Base-by-base conservation (phyloP, 23 red algal genomes). In the Agarophyton chilense region DNA sequence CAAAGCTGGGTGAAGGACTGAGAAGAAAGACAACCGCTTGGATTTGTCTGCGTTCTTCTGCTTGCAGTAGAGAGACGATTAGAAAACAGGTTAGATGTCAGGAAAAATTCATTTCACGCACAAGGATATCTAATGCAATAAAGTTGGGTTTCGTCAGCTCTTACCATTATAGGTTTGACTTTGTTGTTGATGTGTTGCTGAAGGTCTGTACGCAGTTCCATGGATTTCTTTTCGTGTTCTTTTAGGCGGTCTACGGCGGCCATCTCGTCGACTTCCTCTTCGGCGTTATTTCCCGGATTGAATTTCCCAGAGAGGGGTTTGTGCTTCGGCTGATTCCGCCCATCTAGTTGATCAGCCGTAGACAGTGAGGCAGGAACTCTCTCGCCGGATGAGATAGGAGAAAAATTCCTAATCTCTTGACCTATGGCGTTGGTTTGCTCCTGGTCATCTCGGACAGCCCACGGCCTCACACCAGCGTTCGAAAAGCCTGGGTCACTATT, bases 1-100 rank as follows among this genome's bases (percentile, higher is more conserved):
- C 10, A 87, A 44, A 9, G 82, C 82, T 68, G 82, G 82, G 21
- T 87, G 82, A 60, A 87, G 55, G 63, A 87, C 82, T 17, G 82
- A 71, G 32, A 87, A 87, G 38, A 87, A 70, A n/a, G 82, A 87
- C 41, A 75, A 21, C 4, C 82, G 64, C 13, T 68, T 56, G 4
- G 52, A 40, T 42, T 87, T 87, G 40, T 87, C 67, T 21, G 43
- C 43, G 77, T 74, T 74, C 36, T 74, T 43, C 68, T 74, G 24
- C 17, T 49, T 14, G 68, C 38, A 43, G 38, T 28, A 24, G 39
- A 47, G 24, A 49, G 24, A 47, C 21, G 25, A 29, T 46, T 16
- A 39, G 18, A 24, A 18, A 0, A 46, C 43, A 42, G 41, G 40
- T 74, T 38, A 74, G 68, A 46, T 46, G 18, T 47, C 2, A 40